phyloP scores from a whole-genome alignment of 441 rosid species.

The Gossypium schwendimanii region DNA sequence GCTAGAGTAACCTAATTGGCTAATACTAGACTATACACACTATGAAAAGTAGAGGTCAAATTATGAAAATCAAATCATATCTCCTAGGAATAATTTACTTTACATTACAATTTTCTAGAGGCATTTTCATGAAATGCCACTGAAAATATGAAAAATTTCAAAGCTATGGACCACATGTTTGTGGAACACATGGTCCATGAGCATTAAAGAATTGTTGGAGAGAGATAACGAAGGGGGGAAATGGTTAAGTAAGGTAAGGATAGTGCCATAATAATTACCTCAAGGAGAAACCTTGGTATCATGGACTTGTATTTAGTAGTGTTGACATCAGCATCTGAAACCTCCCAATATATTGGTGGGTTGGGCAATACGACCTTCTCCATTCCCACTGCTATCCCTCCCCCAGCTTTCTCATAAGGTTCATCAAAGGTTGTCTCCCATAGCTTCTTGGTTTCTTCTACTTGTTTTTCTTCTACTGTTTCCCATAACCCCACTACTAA shows the following conservation, averaged over 20 bases:
- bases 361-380: constrained; percentile 22
- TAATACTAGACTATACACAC: no score
- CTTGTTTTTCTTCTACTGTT: constrained; percentile 36
- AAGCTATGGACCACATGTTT: not conserved
- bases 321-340: constrained; percentile 57
- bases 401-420: constrained; percentile 84
- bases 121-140: no score
- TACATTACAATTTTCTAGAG: no score
- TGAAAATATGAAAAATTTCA: no score
- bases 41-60: no score
- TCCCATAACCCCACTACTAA: constrained; percentile 40
- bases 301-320: constrained; percentile 64
- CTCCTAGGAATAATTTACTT: no score
- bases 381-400: constrained; percentile 28
- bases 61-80: no score
- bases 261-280: constrained; percentile 28
- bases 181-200: not conserved
- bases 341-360: constrained; percentile 53
- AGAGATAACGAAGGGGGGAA: no score
- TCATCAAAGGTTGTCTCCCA: constrained; percentile 66
- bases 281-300: constrained; percentile 64
- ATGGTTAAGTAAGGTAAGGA: no score
- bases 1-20: not conserved
- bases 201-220: no score
- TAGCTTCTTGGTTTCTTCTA: constrained; percentile 43